Evolutionary conservation across 352 stramenopile species (phyloP).

Genomic region (Pythium chondricola): DNA sequence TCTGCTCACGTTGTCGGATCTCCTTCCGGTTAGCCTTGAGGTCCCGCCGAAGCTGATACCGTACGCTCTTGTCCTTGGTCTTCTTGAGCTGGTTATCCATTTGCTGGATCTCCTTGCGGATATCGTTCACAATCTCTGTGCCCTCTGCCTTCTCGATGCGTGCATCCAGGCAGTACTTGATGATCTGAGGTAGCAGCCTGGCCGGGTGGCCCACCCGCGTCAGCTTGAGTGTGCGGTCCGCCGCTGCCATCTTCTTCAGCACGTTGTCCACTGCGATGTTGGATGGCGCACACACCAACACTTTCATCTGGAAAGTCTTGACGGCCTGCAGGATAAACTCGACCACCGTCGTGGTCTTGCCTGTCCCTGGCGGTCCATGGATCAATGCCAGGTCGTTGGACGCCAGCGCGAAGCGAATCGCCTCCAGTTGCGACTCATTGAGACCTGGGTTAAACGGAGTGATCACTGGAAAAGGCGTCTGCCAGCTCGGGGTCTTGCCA

Average conservation of each 20-base stretch:
- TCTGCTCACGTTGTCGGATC: conserved; percentile 89
- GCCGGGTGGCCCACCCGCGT: conserved; percentile 93
- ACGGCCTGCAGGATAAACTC: conserved; percentile 95
- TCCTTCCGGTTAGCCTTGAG: conserved; percentile 93
- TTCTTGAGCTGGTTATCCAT: conserved; percentile 57
- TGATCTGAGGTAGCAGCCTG: conserved; percentile 85
- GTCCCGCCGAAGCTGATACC: conserved; percentile 58
- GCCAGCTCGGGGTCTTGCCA: conserved; percentile 37
- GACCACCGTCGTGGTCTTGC: conserved; percentile 97
- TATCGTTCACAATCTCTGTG: conserved; percentile 95
- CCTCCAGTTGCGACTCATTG: conserved; percentile 71
- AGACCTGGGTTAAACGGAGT: conserved; percentile 43
- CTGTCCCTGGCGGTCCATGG: conserved; percentile 90
- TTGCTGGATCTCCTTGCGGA: conserved; percentile 85
- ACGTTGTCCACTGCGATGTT: conserved; percentile 99
- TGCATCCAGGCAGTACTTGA: conserved; percentile 93
- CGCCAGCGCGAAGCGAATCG: conserved; percentile 73
- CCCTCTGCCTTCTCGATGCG: conserved; percentile 89
- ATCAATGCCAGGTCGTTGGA: conserved; percentile 89
- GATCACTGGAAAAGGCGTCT: conserved; percentile 40
- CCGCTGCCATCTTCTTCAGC: conserved; percentile 87
- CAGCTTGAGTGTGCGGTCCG: conserved; percentile 31
- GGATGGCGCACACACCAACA: conserved; percentile 96
- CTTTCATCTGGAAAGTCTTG: conserved; percentile 66
- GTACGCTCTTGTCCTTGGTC: conserved; percentile 41